These are phyloP conservation scores for Pelargonium cotyledonis DNA, from an alignment of 441 rosid genomes.

Conservation along the genomic window DNA sequence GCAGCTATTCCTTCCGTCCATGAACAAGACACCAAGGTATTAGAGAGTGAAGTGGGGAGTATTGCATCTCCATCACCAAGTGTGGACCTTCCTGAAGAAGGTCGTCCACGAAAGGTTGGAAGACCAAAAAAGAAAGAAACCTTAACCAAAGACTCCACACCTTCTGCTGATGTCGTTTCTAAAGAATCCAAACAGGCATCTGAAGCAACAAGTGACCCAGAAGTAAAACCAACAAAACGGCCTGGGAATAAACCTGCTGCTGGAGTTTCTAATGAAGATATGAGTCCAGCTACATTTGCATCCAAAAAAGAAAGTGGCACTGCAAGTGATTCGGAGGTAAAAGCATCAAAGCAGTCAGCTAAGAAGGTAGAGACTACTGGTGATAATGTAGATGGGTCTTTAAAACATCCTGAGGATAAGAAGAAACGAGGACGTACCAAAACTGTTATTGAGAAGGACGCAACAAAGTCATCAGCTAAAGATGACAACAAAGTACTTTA, in stretches of 20 bases:
- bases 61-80: constrained; percentile 10
- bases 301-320: constrained; percentile 45
- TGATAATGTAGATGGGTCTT: constrained; percentile 38
- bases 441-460: constrained; percentile 37
- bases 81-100: constrained; percentile 7
- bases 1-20: constrained; percentile 40
- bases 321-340: constrained; percentile 46
- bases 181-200: constrained; percentile 32
- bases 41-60: constrained; percentile 21
- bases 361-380: constrained; percentile 46
- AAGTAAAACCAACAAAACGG: constrained; percentile 39
- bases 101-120: constrained; percentile 6
- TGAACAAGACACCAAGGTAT: constrained; percentile 43
- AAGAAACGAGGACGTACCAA: constrained; percentile 49
- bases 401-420: constrained; percentile 46
- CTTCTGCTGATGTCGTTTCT: constrained; percentile 35
- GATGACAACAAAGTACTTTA: constrained; percentile 51
- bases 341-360: constrained; percentile 40
- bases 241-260: constrained; percentile 42
- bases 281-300: constrained; percentile 25
- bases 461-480: constrained; percentile 35
- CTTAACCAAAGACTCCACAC: constrained; percentile 32
- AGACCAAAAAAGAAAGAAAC: constrained; percentile 51
- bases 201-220: constrained; percentile 48
- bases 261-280: constrained; percentile 38